phyloP scores from a whole-genome alignment of 2,329 filamentous ascomycete genomes.

The Waltergamsia citrina region DNA sequence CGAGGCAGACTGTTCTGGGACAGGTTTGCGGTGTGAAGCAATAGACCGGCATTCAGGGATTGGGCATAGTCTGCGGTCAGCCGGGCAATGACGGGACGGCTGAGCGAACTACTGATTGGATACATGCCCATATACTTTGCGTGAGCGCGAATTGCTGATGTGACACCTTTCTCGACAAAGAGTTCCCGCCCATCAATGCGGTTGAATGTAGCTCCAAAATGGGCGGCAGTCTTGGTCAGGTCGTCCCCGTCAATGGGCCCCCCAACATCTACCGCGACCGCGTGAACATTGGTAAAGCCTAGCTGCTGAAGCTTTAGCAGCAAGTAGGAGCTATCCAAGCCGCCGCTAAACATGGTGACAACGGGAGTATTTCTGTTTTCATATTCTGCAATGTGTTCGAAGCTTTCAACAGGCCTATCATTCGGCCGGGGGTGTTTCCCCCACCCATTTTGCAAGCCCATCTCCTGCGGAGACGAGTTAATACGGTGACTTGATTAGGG shows the following conservation, averaged over 20 bases:
- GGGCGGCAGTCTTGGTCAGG: constrained; percentile 3
- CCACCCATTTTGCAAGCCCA: background rate
- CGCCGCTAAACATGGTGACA: constrained; percentile 5
- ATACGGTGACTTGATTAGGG: constrained; percentile 1
- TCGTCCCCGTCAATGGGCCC: constrained; percentile 2
- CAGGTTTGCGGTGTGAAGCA: constrained; percentile 5
- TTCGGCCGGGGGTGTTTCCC: background rate
- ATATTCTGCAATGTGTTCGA: constrained; percentile 3
- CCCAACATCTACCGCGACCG: constrained; percentile 3
- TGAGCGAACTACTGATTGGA: constrained; percentile 4
- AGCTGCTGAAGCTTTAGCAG: constrained; percentile 5
- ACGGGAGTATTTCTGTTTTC: constrained; percentile 2
- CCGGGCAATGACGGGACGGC: constrained; percentile 3
- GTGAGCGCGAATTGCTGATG: constrained; percentile 4
- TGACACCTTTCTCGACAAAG: constrained; percentile 3
- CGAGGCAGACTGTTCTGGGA: constrained; percentile 5
- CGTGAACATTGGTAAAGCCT: constrained; percentile 5
- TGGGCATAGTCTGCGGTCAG: constrained; percentile 3
- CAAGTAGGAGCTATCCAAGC: constrained; percentile 5
- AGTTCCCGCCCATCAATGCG: constrained; percentile 2
- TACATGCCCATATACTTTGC: constrained; percentile 4
- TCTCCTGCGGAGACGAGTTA: constrained; percentile 1
- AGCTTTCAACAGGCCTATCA: constrained; percentile 3
- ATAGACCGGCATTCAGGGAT: constrained; percentile 2
- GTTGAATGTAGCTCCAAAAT: constrained; percentile 3